A percentile compares a stretch with the other conserved stretches of the same genome.
Conservation (phyloP, 148 eudicot genomes). For the Spergularia bocconei region DNA sequence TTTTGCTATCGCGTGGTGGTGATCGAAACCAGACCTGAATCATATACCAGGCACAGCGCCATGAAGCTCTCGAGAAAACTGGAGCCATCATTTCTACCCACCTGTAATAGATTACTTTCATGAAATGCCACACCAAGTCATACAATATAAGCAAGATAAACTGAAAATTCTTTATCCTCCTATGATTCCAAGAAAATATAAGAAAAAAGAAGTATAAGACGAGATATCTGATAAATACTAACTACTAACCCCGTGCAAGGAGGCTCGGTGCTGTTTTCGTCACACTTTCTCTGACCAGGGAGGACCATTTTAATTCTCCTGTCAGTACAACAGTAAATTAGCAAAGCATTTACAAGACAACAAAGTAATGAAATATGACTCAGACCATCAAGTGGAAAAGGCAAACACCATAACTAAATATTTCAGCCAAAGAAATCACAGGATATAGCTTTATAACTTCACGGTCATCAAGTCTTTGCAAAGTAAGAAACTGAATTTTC, state of each 20-base stretch:
- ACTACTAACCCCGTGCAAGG: slow-evolving; percentile 61
- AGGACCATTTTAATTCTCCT: slow-evolving; percentile 42
- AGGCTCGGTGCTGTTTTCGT: slow-evolving; percentile 50
- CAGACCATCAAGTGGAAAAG: slow-evolving; percentile 2
- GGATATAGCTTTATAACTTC: neutral
- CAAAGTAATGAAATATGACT: neutral
- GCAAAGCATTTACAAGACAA: neutral
- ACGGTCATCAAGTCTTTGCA: neutral
- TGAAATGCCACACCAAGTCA: neutral
- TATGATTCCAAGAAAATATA: neutral
- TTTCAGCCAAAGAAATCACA: neutral
- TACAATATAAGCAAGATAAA: neutral
- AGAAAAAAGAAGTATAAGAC: neutral
- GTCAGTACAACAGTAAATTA: slow-evolving; percentile 21
- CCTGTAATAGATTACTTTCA: slow-evolving; percentile 28
- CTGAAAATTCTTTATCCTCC: neutral
- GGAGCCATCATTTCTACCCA: slow-evolving; percentile 85
- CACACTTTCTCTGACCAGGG: slow-evolving; percentile 44
- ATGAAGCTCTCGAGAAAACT: slow-evolving; percentile 59
- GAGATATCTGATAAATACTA: neutral
- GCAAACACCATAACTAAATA: neutral
- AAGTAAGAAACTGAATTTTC: slow-evolving; percentile 5
- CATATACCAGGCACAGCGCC: slow-evolving; percentile 73
- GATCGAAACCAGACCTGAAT: slow-evolving; percentile 48
- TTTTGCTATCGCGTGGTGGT: neutral